Base-by-base conservation (phyloP, 2,329 filamentous ascomycete species). In the Knufia fluminis region DNA sequence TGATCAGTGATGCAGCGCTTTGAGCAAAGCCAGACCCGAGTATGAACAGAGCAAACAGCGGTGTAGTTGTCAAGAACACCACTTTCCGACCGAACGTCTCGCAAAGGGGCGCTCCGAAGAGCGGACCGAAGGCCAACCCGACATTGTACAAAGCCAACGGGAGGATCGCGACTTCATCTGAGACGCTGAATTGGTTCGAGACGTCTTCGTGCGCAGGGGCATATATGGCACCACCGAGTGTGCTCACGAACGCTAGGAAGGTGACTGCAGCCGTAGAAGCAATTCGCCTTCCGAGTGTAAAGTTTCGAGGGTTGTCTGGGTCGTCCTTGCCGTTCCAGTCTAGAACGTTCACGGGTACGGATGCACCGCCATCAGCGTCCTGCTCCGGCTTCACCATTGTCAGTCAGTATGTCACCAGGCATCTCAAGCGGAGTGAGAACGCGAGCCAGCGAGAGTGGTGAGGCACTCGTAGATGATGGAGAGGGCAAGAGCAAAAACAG, bases 161-260 rank as follows among this genome's bases (percentile, higher is more conserved):
- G 17, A 68, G 52, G n/a, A 66, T 60, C 7, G 65, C 61, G 3
- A 61, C 55, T 2, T 56, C 57, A 12, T 53, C 48, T 3, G 55
- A 54, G n/a, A 59, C 49, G 8, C 52, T 38, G 39, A 60, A 61
- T 6, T 41, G 17, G 17, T 50, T 62, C 41, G 79, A 78, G 38
- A 86, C 79, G 58, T 83, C 78, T 2, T 65, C 62, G 19, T 76
- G 77, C 22, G 59, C 58, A 1, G 64, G 60, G 2, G 63, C 59
- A 50, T 66, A 66, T 12, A 64, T 60, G 2, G 64, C 64, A 3
- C 52, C 54, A 4, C 52, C 54, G 9, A 58, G 19, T 1, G 54
- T 52, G 45, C 54, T 58, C 20, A 53, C 52, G 40, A 54, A 41
- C 8, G 52, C 54, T 9, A 58, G 45, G 33, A 56, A 51, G 4